Percentiles rank a stretch among this genome's conserved stretches.
These are phyloP conservation scores for Aspergillus steynii DNA, from an alignment of 495 filamentous ascomycete species.

Conservation along the genomic window DNA sequence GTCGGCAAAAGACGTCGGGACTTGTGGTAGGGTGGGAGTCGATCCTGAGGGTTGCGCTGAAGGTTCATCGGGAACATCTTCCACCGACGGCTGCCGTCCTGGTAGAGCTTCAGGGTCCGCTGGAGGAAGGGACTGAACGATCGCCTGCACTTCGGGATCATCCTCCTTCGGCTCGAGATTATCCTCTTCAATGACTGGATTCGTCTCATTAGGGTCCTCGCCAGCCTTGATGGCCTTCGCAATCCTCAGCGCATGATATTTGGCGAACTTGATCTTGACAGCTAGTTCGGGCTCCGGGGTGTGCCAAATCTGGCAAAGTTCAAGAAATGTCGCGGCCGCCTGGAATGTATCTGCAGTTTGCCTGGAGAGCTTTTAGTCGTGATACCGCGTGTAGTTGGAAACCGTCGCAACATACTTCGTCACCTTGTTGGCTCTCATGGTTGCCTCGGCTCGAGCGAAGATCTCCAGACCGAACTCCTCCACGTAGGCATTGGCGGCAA, in stretches of 20 bases:
- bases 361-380: conserved; percentile 44
- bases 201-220: conserved; percentile 88
- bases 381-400: background rate
- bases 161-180: conserved; percentile 7
- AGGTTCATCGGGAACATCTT: conserved; percentile 52
- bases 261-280: conserved; percentile 91
- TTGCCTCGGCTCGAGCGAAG: conserved; percentile 78
- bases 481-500: conserved; percentile 84
- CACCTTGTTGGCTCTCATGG: conserved; percentile 79
- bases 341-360: conserved; percentile 93
- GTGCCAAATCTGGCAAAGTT: conserved; percentile 83
- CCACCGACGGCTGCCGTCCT: conserved; percentile 58
- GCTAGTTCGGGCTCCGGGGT: conserved; percentile 71
- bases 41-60: conserved; percentile 49
- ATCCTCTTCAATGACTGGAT: conserved; percentile 58
- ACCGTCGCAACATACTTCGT: conserved; percentile 60
- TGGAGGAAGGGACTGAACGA: conserved; percentile 36
- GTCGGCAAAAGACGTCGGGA: conserved; percentile 29
- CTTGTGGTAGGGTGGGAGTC: conserved; percentile 40
- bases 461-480: conserved; percentile 91
- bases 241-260: conserved; percentile 93
- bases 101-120: conserved; percentile 30
- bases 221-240: conserved; percentile 86
- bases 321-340: conserved; percentile 88
- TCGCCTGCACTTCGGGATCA: conserved; percentile 49